A percentile compares a stretch with the other conserved stretches of the same genome.
phyloP scores from a whole-genome alignment of 2,329 filamentous ascomycete genomes.

The Fusarium nanum region DNA sequence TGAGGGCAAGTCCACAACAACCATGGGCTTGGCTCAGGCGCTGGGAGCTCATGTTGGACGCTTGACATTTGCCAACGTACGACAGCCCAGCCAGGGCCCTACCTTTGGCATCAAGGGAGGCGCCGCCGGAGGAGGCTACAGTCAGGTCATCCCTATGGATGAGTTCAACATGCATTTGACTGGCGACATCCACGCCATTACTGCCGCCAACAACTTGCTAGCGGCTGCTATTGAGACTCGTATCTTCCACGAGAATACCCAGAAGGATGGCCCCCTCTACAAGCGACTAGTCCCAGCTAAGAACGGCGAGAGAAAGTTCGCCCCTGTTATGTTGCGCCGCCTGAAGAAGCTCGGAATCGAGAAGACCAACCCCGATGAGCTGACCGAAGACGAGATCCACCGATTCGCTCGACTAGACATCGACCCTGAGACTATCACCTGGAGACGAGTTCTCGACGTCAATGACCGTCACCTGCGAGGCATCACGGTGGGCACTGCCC shows the following conservation, averaged over 20 bases:
- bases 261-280: slow-evolving; percentile 90
- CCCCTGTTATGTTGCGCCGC: slow-evolving; percentile 90
- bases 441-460: slow-evolving; percentile 94
- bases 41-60: slow-evolving; percentile 88
- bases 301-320: slow-evolving; percentile 88
- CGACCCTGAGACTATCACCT: slow-evolving; percentile 96
- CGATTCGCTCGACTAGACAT: slow-evolving; percentile 96
- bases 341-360: slow-evolving; percentile 95
- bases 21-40: slow-evolving; percentile 93
- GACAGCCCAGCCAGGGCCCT: slow-evolving; percentile 95
- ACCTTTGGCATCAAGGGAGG: slow-evolving; percentile 99
- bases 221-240: slow-evolving; percentile 97
- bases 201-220: slow-evolving; percentile 95
- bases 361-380: slow-evolving; percentile 91
- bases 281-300: slow-evolving; percentile 88
- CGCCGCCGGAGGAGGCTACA: slow-evolving; percentile 96
- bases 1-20: slow-evolving; percentile 98
- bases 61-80: slow-evolving; percentile 94
- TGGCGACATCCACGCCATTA: slow-evolving; percentile 97
- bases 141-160: slow-evolving; percentile 99
- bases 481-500: slow-evolving; percentile 87
- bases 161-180: slow-evolving; percentile 99
- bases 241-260: slow-evolving; percentile 97
- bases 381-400: slow-evolving; percentile 88
- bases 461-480: slow-evolving; percentile 95